A percentile compares a stretch with the other conserved stretches of the same genome.
Evolutionary conservation across 805 yeast species (phyloP).

Genomic region (Ogataea sp.): DNA sequence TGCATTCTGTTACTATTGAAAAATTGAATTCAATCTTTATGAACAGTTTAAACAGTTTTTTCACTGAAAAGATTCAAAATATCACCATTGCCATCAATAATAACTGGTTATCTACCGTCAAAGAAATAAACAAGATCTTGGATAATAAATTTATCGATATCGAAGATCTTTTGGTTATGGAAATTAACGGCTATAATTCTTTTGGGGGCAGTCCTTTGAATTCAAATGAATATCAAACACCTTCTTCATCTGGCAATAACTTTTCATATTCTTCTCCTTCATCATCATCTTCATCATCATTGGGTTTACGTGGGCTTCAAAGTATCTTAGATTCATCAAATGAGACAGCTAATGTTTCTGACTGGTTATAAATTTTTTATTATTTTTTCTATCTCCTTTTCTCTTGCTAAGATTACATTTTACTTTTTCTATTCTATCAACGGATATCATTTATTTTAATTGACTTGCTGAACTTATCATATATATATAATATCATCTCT

Average conservation of each 20-base stretch:
- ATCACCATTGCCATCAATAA: conserved; percentile 23
- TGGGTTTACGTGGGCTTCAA: conserved; percentile 1
- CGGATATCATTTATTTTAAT: too few species aligned
- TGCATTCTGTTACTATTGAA: conserved; percentile 23
- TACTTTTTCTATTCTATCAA: too few species aligned
- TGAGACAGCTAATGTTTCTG: neutral
- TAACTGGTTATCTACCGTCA: conserved; percentile 22
- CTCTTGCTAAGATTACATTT: too few species aligned
- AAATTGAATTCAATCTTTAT: conserved; percentile 24
- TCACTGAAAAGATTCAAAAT: conserved; percentile 24
- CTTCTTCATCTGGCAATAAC: too few species aligned
- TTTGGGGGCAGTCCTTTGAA: conserved; percentile 12
- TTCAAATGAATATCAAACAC: too few species aligned
- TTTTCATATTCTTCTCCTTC: neutral
- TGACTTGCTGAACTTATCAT: too few species aligned
- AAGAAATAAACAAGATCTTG: conserved; percentile 22
- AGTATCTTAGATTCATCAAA: neutral
- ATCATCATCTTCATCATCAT: neutral
- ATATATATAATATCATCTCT: too few species aligned
- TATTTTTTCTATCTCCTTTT: too few species aligned
- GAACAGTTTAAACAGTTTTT: conserved; percentile 17
- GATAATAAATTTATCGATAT: conserved; percentile 19
- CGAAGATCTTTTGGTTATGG: conserved; percentile 11
- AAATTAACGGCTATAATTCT: neutral
- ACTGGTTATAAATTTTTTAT: neutral